phyloP scores from a whole-genome alignment of 2,329 filamentous ascomycete species.

The Aspergillus proliferans region DNA sequence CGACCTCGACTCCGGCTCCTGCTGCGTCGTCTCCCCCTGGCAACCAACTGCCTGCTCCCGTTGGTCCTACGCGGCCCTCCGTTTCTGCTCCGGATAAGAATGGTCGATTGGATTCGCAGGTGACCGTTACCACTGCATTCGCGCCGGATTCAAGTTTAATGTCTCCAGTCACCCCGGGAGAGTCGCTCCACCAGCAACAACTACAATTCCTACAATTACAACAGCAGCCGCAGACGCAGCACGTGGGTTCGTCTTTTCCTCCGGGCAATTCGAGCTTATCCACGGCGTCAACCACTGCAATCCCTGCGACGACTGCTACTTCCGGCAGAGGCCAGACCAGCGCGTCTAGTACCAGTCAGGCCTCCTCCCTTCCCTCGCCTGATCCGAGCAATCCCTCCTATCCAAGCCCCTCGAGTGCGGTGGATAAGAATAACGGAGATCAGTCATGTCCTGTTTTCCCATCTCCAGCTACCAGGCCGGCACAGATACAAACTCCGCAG shows the following conservation, averaged over 20 bases:
- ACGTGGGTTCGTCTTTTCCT: not conserved
- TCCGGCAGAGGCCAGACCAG: not conserved
- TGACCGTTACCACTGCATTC: not conserved
- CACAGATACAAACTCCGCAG: slow-evolving; percentile 42
- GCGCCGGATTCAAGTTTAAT: slow-evolving; percentile 7
- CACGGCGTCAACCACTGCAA: not conserved
- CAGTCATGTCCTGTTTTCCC: slow-evolving; percentile 40
- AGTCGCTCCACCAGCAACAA: slow-evolving; percentile 3
- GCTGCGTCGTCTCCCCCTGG: not conserved
- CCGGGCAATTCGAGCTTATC: not conserved
- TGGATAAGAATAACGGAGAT: slow-evolving; percentile 9
- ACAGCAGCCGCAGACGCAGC: not conserved
- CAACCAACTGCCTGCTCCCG: not conserved
- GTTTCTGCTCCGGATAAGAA: not conserved
- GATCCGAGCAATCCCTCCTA: slow-evolving; percentile 23
- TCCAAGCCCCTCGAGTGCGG: slow-evolving; percentile 18
- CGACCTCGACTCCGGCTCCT: not conserved
- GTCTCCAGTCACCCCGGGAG: slow-evolving; percentile 16
- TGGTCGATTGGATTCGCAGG: not conserved
- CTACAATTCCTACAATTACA: not conserved
- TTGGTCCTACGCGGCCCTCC: not conserved
- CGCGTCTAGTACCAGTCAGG: slow-evolving; percentile 1
- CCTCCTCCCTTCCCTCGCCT: slow-evolving; percentile 22
- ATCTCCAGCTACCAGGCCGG: slow-evolving; percentile 50
- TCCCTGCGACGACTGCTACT: not conserved